Evolutionary conservation across 164 flowering plant genomes (phyloP).

Genomic region (Vitis rotundifolia): DNA sequence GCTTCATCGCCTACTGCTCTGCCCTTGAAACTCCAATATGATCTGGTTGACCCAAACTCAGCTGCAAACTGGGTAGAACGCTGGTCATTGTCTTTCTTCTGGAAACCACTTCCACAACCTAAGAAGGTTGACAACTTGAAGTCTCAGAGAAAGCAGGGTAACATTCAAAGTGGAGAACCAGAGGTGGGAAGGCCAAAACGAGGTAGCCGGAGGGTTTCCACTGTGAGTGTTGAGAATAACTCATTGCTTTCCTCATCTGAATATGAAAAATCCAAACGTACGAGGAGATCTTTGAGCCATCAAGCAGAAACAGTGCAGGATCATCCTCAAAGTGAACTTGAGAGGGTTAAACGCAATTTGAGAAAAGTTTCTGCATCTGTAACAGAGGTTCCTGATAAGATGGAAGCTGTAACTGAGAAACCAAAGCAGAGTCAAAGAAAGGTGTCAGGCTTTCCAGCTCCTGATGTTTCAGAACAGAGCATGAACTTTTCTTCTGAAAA

Average conservation of each 20-base stretch:
- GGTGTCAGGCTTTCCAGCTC: constrained; percentile 1
- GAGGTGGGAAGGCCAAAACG: constrained; percentile 49
- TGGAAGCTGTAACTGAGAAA: constrained; percentile 29
- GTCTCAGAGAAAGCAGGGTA: constrained; percentile 39
- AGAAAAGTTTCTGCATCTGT: constrained; percentile 36
- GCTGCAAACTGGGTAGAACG: constrained; percentile 79
- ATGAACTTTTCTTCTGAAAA: constrained; percentile 14
- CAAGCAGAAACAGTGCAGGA: constrained; percentile 28
- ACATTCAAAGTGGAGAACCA: constrained; percentile 24
- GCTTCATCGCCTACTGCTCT: constrained; percentile 44
- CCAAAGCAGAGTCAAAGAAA: constrained; percentile 21
- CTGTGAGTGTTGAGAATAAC: constrained; percentile 33
- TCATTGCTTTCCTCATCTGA: constrained; percentile 33
- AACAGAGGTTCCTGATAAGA: constrained; percentile 10
- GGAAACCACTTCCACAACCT: constrained; percentile 51
- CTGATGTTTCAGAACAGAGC: constrained; percentile 21
- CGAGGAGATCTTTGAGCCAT: constrained; percentile 22
- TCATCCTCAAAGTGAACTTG: constrained; percentile 40
- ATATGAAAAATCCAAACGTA: constrained; percentile 34
- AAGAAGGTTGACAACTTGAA: constrained; percentile 35
- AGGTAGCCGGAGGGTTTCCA: constrained; percentile 36
- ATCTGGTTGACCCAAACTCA: constrained; percentile 62
- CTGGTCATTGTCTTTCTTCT: constrained; percentile 62
- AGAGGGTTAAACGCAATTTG: constrained; percentile 44
- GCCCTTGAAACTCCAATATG: constrained; percentile 63